Conservation (phyloP, 495 filamentous ascomycete genomes). For the Choiromyces venosus region DNA sequence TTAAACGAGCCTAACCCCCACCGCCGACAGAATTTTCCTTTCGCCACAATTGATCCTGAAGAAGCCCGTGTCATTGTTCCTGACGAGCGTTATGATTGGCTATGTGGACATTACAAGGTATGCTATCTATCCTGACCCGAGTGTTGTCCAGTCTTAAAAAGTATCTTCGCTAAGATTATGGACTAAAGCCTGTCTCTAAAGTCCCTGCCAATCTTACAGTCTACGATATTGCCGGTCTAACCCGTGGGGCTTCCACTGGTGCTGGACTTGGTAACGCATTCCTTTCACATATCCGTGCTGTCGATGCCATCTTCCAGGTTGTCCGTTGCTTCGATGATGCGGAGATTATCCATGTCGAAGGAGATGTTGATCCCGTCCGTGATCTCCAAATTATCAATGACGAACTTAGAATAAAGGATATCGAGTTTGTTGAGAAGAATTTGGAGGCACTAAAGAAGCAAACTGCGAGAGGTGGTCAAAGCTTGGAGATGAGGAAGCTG, state of each 20-base stretch:
- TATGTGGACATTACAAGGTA: conserved; percentile 78
- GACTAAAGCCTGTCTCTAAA: conserved; percentile 71
- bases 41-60: conserved; percentile 97
- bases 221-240: conserved; percentile 98
- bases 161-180: conserved; percentile 26
- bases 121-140: background rate
- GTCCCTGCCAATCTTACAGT: conserved; percentile 97
- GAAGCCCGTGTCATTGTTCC: conserved; percentile 97
- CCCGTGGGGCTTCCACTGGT: conserved; percentile 91
- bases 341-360: conserved; percentile 99
- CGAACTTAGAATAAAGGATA: conserved; percentile 95
- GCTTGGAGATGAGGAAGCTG: conserved; percentile 95
- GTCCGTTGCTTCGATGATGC: conserved; percentile 98
- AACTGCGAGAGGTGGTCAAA: conserved; percentile 89
- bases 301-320: conserved; percentile 99
- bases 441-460: conserved; percentile 84
- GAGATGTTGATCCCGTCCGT: conserved; percentile 89
- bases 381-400: conserved; percentile 96
- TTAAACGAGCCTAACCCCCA: conserved; percentile 14
- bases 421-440: conserved; percentile 96
- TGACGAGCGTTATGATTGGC: conserved; percentile 92
- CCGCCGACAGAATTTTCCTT: conserved; percentile 78
- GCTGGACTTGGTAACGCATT: conserved; percentile 97
- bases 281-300: conserved; percentile 96
- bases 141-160: conserved; percentile 2